These are phyloP conservation scores for Triticum monococcum DNA, from an alignment of 176 grass and related monocot genomes.

Conservation along the genomic window DNA sequence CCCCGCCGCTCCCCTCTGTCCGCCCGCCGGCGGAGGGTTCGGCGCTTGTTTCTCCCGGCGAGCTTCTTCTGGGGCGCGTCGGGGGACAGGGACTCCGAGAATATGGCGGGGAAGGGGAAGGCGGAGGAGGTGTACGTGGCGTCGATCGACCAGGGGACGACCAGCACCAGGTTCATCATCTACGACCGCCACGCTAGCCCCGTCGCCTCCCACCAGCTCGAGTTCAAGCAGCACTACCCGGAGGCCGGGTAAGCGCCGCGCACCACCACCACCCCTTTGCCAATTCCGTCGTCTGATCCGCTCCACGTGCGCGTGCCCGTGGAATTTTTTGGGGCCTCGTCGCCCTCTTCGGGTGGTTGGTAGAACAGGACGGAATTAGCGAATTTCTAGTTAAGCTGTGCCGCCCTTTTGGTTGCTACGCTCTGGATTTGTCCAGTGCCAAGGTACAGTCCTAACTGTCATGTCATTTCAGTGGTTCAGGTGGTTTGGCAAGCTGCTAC, in stretches of 20 bases:
- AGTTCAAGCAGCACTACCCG: conserved; percentile 96
- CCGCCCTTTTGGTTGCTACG: not conserved
- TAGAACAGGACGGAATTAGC: not conserved
- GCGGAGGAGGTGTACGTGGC: conserved; percentile 68
- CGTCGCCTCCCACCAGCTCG: conserved; percentile 84
- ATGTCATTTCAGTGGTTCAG: too few relatives aligned
- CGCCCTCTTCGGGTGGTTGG: not conserved
- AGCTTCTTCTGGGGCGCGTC: not conserved
- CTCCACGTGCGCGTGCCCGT: not conserved
- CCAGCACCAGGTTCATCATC: conserved; percentile 93
- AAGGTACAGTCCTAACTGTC: not conserved
- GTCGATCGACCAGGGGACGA: conserved; percentile 92
- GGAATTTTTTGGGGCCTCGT: not conserved
- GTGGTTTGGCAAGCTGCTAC: too few relatives aligned
- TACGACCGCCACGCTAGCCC: conserved; percentile 74
- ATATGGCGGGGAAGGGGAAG: conserved; percentile 34
- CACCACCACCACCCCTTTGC: not conserved
- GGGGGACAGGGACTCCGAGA: not conserved
- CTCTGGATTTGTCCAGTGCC: too few relatives aligned
- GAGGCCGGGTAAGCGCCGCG: conserved; percentile 59
- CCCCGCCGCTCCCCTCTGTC: not conserved
- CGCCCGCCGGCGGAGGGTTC: not conserved
- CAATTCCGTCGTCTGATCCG: not conserved
- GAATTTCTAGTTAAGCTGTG: not conserved
- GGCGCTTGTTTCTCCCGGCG: not conserved